Evolutionary conservation across 352 stramenopile genomes (phyloP), one percentile per base, ranked within the genome.

Genomic region (Phytophthora tubulina): DNA sequence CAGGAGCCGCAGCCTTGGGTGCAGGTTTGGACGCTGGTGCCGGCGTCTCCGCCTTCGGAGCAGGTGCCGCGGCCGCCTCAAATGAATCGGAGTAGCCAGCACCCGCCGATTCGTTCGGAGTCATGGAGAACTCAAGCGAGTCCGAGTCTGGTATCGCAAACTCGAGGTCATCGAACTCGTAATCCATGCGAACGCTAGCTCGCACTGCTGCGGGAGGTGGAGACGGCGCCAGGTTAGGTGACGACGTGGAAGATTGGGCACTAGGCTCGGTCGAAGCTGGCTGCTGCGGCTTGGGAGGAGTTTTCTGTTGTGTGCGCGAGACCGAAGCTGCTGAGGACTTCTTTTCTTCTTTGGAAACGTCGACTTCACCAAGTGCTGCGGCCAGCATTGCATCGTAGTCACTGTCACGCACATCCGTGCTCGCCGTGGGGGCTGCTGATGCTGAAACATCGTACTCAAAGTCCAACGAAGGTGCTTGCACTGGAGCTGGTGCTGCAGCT

Each of bases 141-240:
- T 81, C 71, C 2, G 76, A 73, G 51, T 78, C 72, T 8, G 76
- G 75, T 67, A 86, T 89, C 30, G 75, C 77, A 38, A 95, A 93
- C 59, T 90, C 78, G 41, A 95, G 80, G 41, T 79, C 73, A 39
- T 92, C 85, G 31, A 89, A 82, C 55, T 89, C 78, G 60, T 92
- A 93, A 58, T 90, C 81, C 75, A 76, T 79, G 17, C 52, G 63
- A 49, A 51, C 76, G 36, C 71, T 78, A 44, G 70, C 65, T 49
- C 72, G 65, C 15, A 35, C 58, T 36, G 64, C 54, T 48, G 64
- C 67, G 4, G 64, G 61, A 4, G 56, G 54, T 32, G 69, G 70
- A 13, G 65, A 79, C 6, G 48, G 57, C 46, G 46, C 39, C 51
- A 59, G 10, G 2, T 36, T 74, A 27, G 67, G 72, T 11, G 72